Evolutionary conservation across 2,329 filamentous ascomycete species (phyloP).

Genomic region (Ceratocystis alfenasii): DNA sequence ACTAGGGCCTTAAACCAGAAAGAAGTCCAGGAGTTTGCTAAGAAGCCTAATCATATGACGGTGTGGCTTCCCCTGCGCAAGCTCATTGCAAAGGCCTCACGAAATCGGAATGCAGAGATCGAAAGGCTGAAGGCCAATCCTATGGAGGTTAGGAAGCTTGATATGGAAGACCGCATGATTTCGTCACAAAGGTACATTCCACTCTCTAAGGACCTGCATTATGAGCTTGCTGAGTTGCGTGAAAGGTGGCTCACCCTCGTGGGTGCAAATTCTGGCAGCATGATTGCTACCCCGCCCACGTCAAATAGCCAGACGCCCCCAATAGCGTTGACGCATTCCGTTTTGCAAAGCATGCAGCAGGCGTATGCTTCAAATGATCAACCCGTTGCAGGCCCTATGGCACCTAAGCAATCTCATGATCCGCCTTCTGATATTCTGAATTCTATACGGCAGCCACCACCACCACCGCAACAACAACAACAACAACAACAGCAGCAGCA

Average conservation of each 20-base stretch:
- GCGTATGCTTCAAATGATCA: background rate
- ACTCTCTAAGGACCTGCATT: conserved; percentile 35
- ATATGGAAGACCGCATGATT: conserved; percentile 38
- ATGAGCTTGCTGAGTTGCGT: conserved; percentile 35
- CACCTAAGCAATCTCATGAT: background rate
- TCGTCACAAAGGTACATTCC: conserved; percentile 38
- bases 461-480: background rate
- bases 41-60: conserved; percentile 36
- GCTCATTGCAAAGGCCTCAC: conserved; percentile 41
- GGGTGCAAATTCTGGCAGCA: conserved; percentile 24
- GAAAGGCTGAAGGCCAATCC: conserved; percentile 37
- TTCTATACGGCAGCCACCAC: background rate
- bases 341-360: background rate
- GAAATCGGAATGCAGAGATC: conserved; percentile 41
- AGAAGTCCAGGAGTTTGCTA: conserved; percentile 35
- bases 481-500: background rate
- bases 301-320: background rate
- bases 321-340: background rate
- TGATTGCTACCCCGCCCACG: background rate
- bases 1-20: conserved; percentile 31
- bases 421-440: background rate
- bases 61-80: conserved; percentile 45
- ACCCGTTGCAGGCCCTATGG: background rate
- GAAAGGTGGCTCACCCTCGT: conserved; percentile 43
- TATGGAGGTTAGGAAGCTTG: conserved; percentile 38